A percentile compares a stretch with the other conserved stretches of the same genome.
These are phyloP conservation scores for Amanita jacksonii DNA, from an alignment of 768 basidiomycete genomes.

Conservation along the genomic window DNA sequence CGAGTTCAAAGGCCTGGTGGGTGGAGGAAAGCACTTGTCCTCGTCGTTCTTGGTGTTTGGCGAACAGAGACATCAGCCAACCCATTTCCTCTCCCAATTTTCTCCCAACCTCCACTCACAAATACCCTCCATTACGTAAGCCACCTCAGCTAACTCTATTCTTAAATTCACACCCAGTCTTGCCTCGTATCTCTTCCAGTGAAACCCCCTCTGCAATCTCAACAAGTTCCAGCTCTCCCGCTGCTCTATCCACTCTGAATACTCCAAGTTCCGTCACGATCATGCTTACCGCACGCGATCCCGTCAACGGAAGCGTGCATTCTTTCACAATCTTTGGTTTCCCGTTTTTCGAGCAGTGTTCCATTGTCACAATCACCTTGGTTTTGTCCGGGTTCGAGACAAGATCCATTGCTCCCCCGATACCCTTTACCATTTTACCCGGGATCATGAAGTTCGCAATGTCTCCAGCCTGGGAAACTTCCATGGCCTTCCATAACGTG, in stretches of 20 bases:
- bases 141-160: conserved; percentile 29
- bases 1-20: conserved; percentile 83
- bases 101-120: not conserved
- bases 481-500: conserved; percentile 59
- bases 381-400: conserved; percentile 95
- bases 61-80: conserved; percentile 65
- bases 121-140: not conserved
- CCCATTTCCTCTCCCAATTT: conserved; percentile 38
- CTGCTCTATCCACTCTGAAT: conserved; percentile 76
- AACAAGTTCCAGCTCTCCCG: conserved; percentile 61
- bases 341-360: conserved; percentile 86
- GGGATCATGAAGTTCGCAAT: conserved; percentile 99
- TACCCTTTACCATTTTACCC: conserved; percentile 87
- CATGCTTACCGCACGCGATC: conserved; percentile 77
- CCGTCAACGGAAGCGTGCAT: conserved; percentile 82
- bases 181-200: conserved; percentile 74
- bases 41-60: conserved; percentile 37
- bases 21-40: conserved; percentile 69
- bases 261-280: conserved; percentile 92
- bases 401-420: conserved; percentile 95
- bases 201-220: conserved; percentile 83
- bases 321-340: conserved; percentile 78
- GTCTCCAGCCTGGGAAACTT: conserved; percentile 88
- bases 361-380: conserved; percentile 84
- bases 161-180: conserved; percentile 81